Evolutionary conservation across 768 basidiomycete species (phyloP), one percentile per base, ranked within the genome.

Genomic region (Dioszegia aurantiaca): DNA sequence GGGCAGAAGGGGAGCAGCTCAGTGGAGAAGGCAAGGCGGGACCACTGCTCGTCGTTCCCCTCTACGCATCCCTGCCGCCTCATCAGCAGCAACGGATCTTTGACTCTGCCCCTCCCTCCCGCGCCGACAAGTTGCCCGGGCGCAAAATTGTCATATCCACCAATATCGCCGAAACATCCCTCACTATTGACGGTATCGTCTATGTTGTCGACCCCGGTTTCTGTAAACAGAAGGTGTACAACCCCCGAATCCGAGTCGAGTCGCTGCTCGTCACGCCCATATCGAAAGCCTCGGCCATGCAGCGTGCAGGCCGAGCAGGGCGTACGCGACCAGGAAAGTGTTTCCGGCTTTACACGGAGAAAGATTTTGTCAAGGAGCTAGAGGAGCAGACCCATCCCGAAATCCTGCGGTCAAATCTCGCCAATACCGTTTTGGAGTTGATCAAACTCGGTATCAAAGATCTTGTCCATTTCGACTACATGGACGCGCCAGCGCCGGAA

Each of bases 121-220:
- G 81, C 2, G 74, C 83, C 0, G 85, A 80, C 48, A 87, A 90
- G 0, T 87, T 90, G 0, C 86, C 87, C 0, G 94, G 94, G 0
- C 84, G 94, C 59, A 99, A 99, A 76, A 83, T 98, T 42, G 88
- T 99, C 60, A 81, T 99, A 0, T 90, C 92, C 9, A 99, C 94
- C 27, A 99, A 98, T 73, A 91, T 98, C 58, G 95, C 95, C 2
- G 94, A 99, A 78, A 98, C 94, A 1, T 94, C 91, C 1, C 79
- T 98, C 41, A 99, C 94, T 2, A 98, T 99, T 58, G 94, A 99
- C 65, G 94, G 94, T 21, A 97, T 99, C 68, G 93, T 99, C n/a
- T 99, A 98, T 68, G 94, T 97, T 57, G 92, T 97, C 44, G 94
- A 97, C 71, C 90, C 93, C 0, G 93, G 92, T 0, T 95, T 98